Evolutionary conservation across 805 yeast species (phyloP).

Genomic region (Yarrowia phangngaensis): DNA sequence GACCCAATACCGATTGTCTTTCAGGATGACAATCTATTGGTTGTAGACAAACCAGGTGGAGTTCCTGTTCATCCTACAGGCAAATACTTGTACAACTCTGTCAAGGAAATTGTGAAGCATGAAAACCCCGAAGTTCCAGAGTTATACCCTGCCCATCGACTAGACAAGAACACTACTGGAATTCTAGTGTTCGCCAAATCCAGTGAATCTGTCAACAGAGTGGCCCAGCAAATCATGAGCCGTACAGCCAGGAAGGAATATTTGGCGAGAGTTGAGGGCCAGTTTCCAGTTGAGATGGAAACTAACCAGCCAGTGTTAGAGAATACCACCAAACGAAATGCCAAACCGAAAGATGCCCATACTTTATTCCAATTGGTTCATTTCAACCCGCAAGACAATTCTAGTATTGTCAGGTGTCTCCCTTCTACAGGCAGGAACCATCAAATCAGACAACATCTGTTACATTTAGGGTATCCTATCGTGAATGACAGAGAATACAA

Average conservation of each 20-base stretch:
- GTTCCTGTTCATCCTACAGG: constrained; percentile 57
- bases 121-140: constrained; percentile 48
- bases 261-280: constrained; percentile 75
- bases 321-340: constrained; percentile 6
- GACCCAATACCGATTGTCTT: constrained; percentile 59
- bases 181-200: constrained; percentile 75
- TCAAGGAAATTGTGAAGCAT: constrained; percentile 68
- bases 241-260: constrained; percentile 72
- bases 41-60: constrained; percentile 92
- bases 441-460: constrained; percentile 89
- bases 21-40: constrained; percentile 66
- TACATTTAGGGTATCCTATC: constrained; percentile 77
- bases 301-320: not conserved
- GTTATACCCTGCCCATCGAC: constrained; percentile 75
- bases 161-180: constrained; percentile 84
- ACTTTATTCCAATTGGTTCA: constrained; percentile 54
- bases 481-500: constrained; percentile 86
- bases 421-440: constrained; percentile 93
- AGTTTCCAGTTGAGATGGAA: constrained; percentile 50
- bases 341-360: constrained; percentile 52
- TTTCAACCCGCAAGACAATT: constrained; percentile 49
- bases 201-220: constrained; percentile 61
- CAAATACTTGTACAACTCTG: constrained; percentile 40
- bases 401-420: constrained; percentile 65
- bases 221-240: constrained; percentile 57